These are phyloP conservation scores for Colletotrichum musae DNA, from an alignment of 2,329 filamentous ascomycete species.

Conservation along the genomic window DNA sequence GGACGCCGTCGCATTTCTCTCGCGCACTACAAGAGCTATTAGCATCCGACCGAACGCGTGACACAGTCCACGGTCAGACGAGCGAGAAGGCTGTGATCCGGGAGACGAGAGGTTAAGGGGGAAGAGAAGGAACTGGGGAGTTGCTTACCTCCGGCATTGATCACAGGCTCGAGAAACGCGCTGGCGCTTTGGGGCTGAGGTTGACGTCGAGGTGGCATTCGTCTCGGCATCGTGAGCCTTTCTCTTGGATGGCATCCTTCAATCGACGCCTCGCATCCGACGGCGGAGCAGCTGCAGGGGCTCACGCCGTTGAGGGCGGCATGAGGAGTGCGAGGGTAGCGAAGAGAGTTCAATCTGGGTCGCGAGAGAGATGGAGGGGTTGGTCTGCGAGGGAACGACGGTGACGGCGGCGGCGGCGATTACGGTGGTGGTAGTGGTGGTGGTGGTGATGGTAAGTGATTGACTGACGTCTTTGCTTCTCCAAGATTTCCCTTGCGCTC, in stretches of 20 bases:
- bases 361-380: neutral
- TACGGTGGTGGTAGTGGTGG: constrained; percentile 7
- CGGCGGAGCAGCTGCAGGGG: constrained; percentile 33
- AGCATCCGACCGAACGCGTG: neutral
- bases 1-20: constrained; percentile 80
- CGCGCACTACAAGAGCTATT: constrained; percentile 60
- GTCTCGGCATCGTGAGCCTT: constrained; percentile 48
- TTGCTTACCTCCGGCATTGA: constrained; percentile 66
- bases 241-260: constrained; percentile 58
- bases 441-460: constrained; percentile 6
- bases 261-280: constrained; percentile 27
- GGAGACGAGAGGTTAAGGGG: neutral
- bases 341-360: constrained; percentile 13
- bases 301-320: constrained; percentile 36
- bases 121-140: neutral
- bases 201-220: constrained; percentile 44
- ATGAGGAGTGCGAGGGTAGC: constrained; percentile 26
- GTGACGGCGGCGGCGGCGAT: constrained; percentile 3
- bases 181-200: constrained; percentile 66
- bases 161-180: constrained; percentile 79
- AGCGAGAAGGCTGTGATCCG: neutral
- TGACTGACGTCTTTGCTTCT: constrained; percentile 36
- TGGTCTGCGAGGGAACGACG: constrained; percentile 1
- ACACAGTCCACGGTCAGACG: neutral
- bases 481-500: constrained; percentile 25